phyloP scores from a whole-genome alignment of 2,329 filamentous ascomycete species.

The Botrytis porri region DNA sequence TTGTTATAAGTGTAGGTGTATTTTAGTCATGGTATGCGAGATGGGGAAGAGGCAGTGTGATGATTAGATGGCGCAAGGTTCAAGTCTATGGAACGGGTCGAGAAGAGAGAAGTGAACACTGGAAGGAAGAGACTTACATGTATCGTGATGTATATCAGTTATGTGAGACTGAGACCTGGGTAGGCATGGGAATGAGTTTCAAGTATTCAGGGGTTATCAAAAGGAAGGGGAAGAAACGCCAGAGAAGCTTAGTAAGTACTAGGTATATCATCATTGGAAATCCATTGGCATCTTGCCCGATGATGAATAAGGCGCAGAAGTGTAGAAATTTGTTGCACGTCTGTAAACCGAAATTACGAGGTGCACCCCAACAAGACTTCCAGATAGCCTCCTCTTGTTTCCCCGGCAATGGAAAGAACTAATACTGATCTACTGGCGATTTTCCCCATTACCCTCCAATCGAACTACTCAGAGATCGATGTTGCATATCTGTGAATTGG shows the following conservation, averaged over 20 bases:
- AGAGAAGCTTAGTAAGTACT: background rate
- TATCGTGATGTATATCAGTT: too few relatives aligned
- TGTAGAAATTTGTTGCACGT: background rate
- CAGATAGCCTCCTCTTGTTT: background rate
- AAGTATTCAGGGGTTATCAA: too few relatives aligned
- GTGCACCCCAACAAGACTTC: background rate
- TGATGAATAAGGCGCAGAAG: background rate
- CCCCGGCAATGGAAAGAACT: background rate
- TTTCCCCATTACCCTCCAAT: background rate
- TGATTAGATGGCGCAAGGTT: background rate
- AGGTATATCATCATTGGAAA: background rate
- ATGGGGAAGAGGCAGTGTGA: background rate
- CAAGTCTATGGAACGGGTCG: background rate
- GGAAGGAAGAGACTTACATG: too few relatives aligned
- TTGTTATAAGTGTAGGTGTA: background rate
- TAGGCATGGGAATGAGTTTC: too few relatives aligned
- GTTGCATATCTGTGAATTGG: background rate
- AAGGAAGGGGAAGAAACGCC: background rate
- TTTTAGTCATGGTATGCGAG: background rate
- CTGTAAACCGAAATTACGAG: background rate
- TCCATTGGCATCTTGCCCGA: background rate
- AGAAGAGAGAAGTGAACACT: background rate
- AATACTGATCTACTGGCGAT: background rate
- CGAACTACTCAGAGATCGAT: background rate
- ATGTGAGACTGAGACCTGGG: too few relatives aligned